Percentiles rank a stretch among this genome's conserved stretches.
Evolutionary conservation across 228 moss, liverwort and hornwort species (phyloP).

Genomic region (Sphagnum fallax): DNA sequence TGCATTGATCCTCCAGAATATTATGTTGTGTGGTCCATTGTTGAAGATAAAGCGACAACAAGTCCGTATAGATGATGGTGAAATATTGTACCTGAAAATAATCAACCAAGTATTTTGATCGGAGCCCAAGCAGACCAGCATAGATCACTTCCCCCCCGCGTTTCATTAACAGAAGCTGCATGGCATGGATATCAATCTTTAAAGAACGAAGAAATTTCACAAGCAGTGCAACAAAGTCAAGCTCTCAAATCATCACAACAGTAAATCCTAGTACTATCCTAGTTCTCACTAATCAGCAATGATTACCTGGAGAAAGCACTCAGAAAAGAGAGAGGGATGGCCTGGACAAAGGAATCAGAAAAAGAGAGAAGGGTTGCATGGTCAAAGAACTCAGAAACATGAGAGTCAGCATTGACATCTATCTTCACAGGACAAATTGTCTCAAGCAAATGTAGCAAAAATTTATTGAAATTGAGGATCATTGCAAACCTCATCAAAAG

Average conservation of each 20-base stretch:
- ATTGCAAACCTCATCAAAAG: constrained; percentile 37
- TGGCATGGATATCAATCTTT: neutral
- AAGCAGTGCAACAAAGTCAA: too few species aligned
- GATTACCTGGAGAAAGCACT: too few species aligned
- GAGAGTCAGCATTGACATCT: constrained; percentile 2
- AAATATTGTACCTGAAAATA: constrained; percentile 60
- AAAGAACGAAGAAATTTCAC: too few species aligned
- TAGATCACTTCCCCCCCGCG: constrained; percentile 6
- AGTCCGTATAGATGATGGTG: neutral
- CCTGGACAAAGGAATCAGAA: too few species aligned
- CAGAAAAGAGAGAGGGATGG: too few species aligned
- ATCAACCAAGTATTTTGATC: constrained; percentile 56
- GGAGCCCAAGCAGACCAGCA: constrained; percentile 69
- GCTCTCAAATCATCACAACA: too few species aligned
- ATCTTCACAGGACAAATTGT: too few species aligned
- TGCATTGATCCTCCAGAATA: too few species aligned
- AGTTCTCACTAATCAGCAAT: too few species aligned
- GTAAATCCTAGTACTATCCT: too few species aligned
- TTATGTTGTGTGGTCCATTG: too few species aligned
- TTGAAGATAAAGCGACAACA: neutral
- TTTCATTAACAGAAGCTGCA: constrained; percentile 9
- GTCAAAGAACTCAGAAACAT: neutral
- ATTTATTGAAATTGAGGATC: constrained; percentile 28
- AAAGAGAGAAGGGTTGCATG: neutral
- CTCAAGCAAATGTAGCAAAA: constrained; percentile 96